phyloP scores from a whole-genome alignment of 169 alveolate genomes.

The Eimeria zaria region DNA sequence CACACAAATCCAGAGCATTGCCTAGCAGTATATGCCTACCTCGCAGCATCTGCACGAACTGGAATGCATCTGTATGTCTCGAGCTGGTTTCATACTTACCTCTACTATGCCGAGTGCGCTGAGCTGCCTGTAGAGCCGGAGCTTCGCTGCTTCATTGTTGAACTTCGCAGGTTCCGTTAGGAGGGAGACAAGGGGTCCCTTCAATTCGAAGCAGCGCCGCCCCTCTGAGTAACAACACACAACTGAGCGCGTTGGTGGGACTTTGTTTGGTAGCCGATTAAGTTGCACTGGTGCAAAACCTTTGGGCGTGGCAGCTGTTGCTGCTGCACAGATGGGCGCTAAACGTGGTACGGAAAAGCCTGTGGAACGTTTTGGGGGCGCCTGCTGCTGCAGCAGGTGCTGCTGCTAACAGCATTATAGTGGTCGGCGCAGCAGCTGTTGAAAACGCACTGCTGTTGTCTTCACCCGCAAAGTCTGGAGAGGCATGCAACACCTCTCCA shows the following conservation, averaged over 20 bases:
- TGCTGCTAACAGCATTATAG: neutral
- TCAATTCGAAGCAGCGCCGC: slow-evolving; percentile 64
- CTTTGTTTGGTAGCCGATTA: neutral
- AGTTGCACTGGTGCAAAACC: neutral
- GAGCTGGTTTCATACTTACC: slow-evolving; percentile 46
- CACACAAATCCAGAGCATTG: slow-evolving; percentile 5
- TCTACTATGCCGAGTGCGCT: slow-evolving; percentile 72
- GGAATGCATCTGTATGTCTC: neutral
- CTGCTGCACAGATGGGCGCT: neutral
- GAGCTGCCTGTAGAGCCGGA: slow-evolving; percentile 84
- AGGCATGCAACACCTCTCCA: slow-evolving; percentile 46
- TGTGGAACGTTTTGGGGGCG: neutral
- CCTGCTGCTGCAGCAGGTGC: neutral
- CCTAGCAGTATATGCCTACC: neutral
- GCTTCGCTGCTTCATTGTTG: slow-evolving; percentile 64
- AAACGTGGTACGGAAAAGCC: neutral
- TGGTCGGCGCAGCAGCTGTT: neutral
- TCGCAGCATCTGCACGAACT: neutral
- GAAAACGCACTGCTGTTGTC: slow-evolving; percentile 30
- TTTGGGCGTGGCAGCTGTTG: neutral
- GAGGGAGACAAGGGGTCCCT: slow-evolving; percentile 53
- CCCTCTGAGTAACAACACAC: slow-evolving; percentile 20
- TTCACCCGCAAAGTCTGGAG: slow-evolving; percentile 49
- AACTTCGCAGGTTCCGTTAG: slow-evolving; percentile 67
- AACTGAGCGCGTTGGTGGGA: neutral